Conservation (phyloP, 1,284 basidiomycete genomes). For the Hemileia vastatrix region DNA sequence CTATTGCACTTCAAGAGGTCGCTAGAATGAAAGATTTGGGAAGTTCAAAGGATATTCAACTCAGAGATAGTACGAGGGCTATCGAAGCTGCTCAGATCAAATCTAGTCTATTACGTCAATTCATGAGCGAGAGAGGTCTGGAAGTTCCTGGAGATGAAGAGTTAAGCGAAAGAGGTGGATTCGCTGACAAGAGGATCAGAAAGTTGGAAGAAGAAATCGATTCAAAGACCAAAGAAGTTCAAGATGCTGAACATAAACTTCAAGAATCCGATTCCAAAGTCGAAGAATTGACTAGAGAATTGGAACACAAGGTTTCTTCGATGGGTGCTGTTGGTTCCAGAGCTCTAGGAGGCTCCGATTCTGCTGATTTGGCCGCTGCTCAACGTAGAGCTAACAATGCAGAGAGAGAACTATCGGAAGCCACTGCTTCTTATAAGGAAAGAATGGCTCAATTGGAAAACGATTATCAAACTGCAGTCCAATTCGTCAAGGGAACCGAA, state of each 20-base stretch:
- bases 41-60: constrained; percentile 61
- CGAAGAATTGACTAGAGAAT: constrained; percentile 36
- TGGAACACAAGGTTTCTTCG: constrained; percentile 27
- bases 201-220: constrained; percentile 42
- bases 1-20: constrained; percentile 60
- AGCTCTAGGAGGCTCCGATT: background rate
- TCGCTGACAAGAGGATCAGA: constrained; percentile 33
- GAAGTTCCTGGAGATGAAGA: constrained; percentile 41
- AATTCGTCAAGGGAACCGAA: constrained; percentile 72
- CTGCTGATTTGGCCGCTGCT: background rate
- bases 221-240: constrained; percentile 28
- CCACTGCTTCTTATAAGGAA: constrained; percentile 38
- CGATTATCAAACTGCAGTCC: constrained; percentile 86
- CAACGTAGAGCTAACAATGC: constrained; percentile 30
- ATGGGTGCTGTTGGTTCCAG: background rate
- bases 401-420: constrained; percentile 40
- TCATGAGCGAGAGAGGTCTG: constrained; percentile 83
- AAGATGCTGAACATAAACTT: constrained; percentile 37
- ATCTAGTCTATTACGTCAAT: constrained; percentile 67
- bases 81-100: constrained; percentile 65
- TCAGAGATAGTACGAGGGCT: constrained; percentile 59
- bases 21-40: constrained; percentile 53
- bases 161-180: constrained; percentile 33
- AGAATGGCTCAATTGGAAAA: constrained; percentile 91
- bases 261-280: constrained; percentile 36